phyloP scores from a whole-genome alignment of 768 basidiomycete species.

The Hebeloma cylindrosporum region DNA sequence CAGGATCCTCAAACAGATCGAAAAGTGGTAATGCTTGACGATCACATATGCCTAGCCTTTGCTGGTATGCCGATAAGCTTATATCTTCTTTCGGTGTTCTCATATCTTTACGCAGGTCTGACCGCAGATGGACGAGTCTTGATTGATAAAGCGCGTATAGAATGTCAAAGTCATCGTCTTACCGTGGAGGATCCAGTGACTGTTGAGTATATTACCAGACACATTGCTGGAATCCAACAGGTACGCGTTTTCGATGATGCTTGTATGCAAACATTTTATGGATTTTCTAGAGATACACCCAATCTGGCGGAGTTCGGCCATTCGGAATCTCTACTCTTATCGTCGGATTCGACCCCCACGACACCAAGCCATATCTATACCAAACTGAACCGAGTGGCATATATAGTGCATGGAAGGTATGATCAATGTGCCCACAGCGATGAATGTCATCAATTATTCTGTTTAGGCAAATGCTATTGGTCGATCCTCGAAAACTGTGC shows the following conservation, averaged over 20 bases:
- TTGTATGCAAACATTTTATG: not conserved
- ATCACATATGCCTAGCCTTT: conserved; percentile 96
- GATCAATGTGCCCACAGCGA: conserved; percentile 7
- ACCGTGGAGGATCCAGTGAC: conserved; percentile 98
- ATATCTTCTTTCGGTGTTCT: conserved; percentile 4
- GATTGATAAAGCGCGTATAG: conserved; percentile 96
- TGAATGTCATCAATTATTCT: not conserved
- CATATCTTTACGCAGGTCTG: conserved; percentile 58
- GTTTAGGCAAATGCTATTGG: conserved; percentile 94
- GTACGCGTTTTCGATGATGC: conserved; percentile 38
- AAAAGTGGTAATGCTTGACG: conserved; percentile 98
- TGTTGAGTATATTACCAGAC: conserved; percentile 97
- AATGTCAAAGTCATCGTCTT: conserved; percentile 95
- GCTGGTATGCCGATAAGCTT: conserved; percentile 62
- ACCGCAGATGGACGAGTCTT: conserved; percentile 97
- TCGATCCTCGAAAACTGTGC: conserved; percentile 95
- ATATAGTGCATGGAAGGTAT: conserved; percentile 97
- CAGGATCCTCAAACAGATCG: conserved; percentile 98
- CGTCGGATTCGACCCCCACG: conserved; percentile 95
- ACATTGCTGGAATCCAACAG: conserved; percentile 99
- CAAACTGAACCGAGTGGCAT: conserved; percentile 98
- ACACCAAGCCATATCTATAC: conserved; percentile 84
- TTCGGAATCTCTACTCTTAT: conserved; percentile 98
- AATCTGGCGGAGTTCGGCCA: conserved; percentile 97
- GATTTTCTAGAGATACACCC: conserved; percentile 79